Evolutionary conservation across 1,284 basidiomycete species (phyloP), one percentile per base, ranked within the genome.

Genomic region (Cutaneotrichosporon cavernicola): DNA sequence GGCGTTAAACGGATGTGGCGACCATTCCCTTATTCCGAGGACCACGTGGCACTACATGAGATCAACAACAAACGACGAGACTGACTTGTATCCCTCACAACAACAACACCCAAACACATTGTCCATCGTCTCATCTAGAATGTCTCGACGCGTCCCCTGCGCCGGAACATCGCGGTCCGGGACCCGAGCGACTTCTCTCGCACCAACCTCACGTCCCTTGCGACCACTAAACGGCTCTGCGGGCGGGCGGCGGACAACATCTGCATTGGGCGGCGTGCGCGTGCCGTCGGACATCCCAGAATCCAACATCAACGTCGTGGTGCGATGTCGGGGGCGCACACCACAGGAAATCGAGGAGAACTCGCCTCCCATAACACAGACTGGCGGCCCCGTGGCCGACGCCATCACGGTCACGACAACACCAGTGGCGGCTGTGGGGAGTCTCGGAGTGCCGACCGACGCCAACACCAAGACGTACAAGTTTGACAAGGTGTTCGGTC

Each of bases 401-500:
- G 85, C 89, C 51, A 84, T 95, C 60, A 89, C 88, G 9, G 88
- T 96, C 72, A 90, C 94, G 78, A 89, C 89, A 11, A 72, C 73
- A 1, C 76, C 79, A 9, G 49, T 70, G 5, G 65, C 75, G 0
- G 70, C 73, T 16, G 66, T 75, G 0, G 65, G 72, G 1, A 47
- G 69, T n/a, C 56, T 70, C 16, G 58, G 56, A 8, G 62, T 70
- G 4, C 72, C 75, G 51, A 62, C 65, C 1, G 26, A 36, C 2
- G 55, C 31, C 70, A 69, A 73, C n/a, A 88, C 88, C 6, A 85
- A 90, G 68, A 94, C 90, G 2, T 97, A 97, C 78, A 88, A 90
- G 1, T 97, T 96, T 73, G 92, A 96, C 79, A 83, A 89, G 38
- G 94, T 97, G 11, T 97, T 97, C 82, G 96, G 97, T 1, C 93